These are phyloP conservation scores for Cordyceps pruinosa DNA, from an alignment of 2,329 filamentous ascomycete genomes.

Conservation along the genomic window DNA sequence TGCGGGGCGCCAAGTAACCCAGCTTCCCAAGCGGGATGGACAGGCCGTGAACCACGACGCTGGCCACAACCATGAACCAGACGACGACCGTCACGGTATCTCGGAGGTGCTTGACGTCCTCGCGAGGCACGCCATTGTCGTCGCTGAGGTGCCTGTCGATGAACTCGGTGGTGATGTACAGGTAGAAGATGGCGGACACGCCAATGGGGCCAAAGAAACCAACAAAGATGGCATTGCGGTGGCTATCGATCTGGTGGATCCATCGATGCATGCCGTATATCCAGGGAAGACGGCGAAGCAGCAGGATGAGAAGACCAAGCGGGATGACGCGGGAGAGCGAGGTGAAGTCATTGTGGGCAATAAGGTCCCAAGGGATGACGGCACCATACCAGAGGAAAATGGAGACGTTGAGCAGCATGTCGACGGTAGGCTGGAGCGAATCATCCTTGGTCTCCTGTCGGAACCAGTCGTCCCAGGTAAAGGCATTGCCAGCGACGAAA, in stretches of 20 bases:
- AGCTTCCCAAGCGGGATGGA: slow-evolving; percentile 72
- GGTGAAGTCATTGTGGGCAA: slow-evolving; percentile 60
- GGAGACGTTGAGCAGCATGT: slow-evolving; percentile 85
- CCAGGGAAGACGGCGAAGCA: slow-evolving; percentile 71
- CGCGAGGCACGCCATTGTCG: slow-evolving; percentile 52
- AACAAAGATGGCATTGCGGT: slow-evolving; percentile 72
- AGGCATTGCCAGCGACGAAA: slow-evolving; percentile 85
- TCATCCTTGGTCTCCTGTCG: slow-evolving; percentile 82
- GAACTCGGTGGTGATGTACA: slow-evolving; percentile 76
- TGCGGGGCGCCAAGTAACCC: slow-evolving; percentile 55
- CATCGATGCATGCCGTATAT: slow-evolving; percentile 65
- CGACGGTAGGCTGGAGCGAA: slow-evolving; percentile 86
- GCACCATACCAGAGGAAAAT: slow-evolving; percentile 91
- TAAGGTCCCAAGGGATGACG: slow-evolving; percentile 71
- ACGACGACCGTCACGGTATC: slow-evolving; percentile 67
- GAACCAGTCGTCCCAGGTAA: slow-evolving; percentile 95
- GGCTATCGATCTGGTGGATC: slow-evolving; percentile 72
- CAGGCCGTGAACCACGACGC: slow-evolving; percentile 77
- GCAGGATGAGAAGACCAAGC: slow-evolving; percentile 67
- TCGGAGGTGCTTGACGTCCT: slow-evolving; percentile 57
- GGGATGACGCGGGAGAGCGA: slow-evolving; percentile 66
- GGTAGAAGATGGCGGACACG: slow-evolving; percentile 83
- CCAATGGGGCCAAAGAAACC: slow-evolving; percentile 93
- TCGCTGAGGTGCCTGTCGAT: slow-evolving; percentile 44
- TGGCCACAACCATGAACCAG: slow-evolving; percentile 81